Conservation (phyloP, 495 filamentous ascomycete species). For the Neurospora sp. region DNA sequence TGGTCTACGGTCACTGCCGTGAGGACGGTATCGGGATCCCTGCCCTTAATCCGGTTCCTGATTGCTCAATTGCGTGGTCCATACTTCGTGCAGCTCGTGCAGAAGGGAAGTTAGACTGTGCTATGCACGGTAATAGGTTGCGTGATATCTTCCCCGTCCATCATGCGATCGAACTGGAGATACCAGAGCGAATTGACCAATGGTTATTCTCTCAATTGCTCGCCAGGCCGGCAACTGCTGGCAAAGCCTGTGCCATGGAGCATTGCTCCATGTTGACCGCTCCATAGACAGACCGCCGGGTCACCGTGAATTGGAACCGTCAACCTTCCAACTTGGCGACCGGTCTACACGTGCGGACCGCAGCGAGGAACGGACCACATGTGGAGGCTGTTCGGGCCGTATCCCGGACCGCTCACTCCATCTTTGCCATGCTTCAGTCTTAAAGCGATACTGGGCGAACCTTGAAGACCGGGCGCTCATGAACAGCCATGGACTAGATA, state of each 20-base stretch:
- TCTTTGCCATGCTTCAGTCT: neutral
- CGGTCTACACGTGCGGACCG: neutral
- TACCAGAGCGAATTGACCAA: neutral
- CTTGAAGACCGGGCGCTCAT: neutral
- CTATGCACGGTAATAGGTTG: neutral
- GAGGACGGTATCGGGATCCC: neutral
- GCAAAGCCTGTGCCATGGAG: neutral
- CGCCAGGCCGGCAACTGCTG: neutral
- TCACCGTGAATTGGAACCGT: neutral
- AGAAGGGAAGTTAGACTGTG: neutral
- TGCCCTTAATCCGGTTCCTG: neutral
- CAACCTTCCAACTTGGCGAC: neutral
- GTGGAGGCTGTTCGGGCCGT: neutral
- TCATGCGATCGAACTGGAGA: neutral
- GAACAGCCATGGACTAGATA: neutral
- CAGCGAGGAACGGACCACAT: neutral
- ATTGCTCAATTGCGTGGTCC: neutral
- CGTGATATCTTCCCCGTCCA: neutral
- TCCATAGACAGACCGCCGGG: neutral
- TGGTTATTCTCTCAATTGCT: neutral
- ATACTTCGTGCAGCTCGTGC: neutral
- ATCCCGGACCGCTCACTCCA: neutral
- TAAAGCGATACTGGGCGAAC: neutral
- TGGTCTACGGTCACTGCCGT: neutral
- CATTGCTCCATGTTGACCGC: neutral